phyloP scores from a whole-genome alignment of 2,329 filamentous ascomycete species.

The Kalaharituber pfeilii region DNA sequence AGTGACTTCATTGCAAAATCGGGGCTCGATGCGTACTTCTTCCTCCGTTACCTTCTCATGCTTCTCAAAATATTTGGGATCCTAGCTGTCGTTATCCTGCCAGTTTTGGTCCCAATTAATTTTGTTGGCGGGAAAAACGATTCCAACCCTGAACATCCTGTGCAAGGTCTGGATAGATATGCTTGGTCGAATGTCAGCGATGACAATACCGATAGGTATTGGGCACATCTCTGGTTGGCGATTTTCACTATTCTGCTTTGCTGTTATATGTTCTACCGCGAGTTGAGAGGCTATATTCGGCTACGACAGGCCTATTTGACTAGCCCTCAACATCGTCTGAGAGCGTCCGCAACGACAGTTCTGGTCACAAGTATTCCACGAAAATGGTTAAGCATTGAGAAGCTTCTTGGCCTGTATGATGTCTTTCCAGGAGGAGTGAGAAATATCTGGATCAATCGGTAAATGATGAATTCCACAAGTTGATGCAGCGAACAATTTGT shows the following conservation, averaged over 20 bases:
- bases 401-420: conserved; percentile 70
- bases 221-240: conserved; percentile 69
- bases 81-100: conserved; percentile 58
- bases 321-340: conserved; percentile 79
- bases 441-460: conserved; percentile 82
- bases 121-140: conserved; percentile 51
- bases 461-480: too few species aligned
- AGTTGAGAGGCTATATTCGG: conserved; percentile 75
- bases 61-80: conserved; percentile 85
- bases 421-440: conserved; percentile 89
- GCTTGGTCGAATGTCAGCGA: conserved; percentile 73
- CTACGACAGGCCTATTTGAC: conserved; percentile 89
- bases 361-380: conserved; percentile 76
- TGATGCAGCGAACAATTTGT: too few species aligned
- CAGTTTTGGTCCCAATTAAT: conserved; percentile 75
- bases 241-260: conserved; percentile 65
- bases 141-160: conserved; percentile 30
- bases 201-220: conserved; percentile 50
- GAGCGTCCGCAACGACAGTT: conserved; percentile 88
- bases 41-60: conserved; percentile 72
- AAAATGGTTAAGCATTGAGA: conserved; percentile 77
- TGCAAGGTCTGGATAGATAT: conserved; percentile 60
- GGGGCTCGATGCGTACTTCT: conserved; percentile 92
- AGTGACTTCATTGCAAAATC: conserved; percentile 89
- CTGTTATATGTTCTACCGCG: conserved; percentile 70